Percentiles rank a stretch among this genome's conserved stretches.
Evolutionary conservation across 2,329 filamentous ascomycete species (phyloP).

Genomic region (Coccinonectria pachysandricola): DNA sequence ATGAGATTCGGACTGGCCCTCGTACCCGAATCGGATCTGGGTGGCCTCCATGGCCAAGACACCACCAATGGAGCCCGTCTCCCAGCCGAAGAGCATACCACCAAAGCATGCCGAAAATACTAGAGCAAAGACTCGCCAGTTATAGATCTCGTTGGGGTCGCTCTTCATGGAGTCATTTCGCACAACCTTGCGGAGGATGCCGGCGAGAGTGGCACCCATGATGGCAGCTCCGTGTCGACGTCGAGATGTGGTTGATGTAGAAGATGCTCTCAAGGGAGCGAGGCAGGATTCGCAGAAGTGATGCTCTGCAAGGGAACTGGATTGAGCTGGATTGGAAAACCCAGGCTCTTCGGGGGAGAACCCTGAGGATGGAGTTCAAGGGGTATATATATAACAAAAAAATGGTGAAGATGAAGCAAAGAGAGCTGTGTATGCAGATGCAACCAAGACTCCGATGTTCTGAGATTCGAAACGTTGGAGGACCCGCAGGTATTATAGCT

Average conservation of each 20-base stretch:
- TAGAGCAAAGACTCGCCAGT: slow-evolving; percentile 56
- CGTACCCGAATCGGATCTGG: slow-evolving; percentile 32
- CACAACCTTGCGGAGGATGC: slow-evolving; percentile 45
- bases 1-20: slow-evolving; percentile 26
- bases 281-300: too few relatives aligned
- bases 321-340: too few relatives aligned
- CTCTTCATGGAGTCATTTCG: slow-evolving; percentile 62
- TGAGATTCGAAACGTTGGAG: too few relatives aligned
- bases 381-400: too few relatives aligned
- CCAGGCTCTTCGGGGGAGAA: too few relatives aligned
- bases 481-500: too few relatives aligned
- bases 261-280: slow-evolving; percentile 2
- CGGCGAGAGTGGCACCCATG: slow-evolving; percentile 31
- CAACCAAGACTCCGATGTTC: too few relatives aligned
- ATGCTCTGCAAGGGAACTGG: too few relatives aligned
- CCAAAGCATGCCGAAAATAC: slow-evolving; percentile 59
- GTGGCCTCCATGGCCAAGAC: slow-evolving; percentile 52
- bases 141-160: slow-evolving; percentile 58
- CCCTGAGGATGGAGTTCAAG: too few relatives aligned
- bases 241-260: too few relatives aligned
- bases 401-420: too few relatives aligned
- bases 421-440: too few relatives aligned
- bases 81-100: slow-evolving; percentile 43
- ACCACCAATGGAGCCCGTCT: slow-evolving; percentile 58
- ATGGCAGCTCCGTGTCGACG: slow-evolving; percentile 7